Conservation (phyloP, 768 basidiomycete species). For the Naematelia encephala region DNA sequence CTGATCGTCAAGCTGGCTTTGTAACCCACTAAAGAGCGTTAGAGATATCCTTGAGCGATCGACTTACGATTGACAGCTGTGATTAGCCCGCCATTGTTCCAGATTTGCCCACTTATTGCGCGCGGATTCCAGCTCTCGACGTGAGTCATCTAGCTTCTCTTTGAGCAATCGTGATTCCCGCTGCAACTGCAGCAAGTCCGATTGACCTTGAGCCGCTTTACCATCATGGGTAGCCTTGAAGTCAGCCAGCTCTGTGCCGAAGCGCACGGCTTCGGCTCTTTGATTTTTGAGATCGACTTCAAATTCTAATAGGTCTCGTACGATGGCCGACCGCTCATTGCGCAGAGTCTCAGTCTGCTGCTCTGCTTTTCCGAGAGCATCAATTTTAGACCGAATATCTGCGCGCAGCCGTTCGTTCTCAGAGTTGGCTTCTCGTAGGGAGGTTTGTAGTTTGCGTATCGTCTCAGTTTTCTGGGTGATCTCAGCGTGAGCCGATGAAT, state of each 20-base stretch:
- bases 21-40: conserved; percentile 3
- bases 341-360: conserved; percentile 7
- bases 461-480: conserved; percentile 9
- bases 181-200: conserved; percentile 3
- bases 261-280: conserved; percentile 43
- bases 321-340: conserved; percentile 18
- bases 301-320: conserved; percentile 27
- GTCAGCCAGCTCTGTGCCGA: conserved; percentile 18
- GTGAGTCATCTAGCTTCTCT: conserved; percentile 13
- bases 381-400: not conserved
- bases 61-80: conserved; percentile 57
- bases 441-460: conserved; percentile 6
- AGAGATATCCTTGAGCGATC: not conserved
- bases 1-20: conserved; percentile 17
- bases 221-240: conserved; percentile 26
- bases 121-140: conserved; percentile 18
- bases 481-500: conserved; percentile 11
- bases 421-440: conserved; percentile 9
- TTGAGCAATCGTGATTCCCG: conserved; percentile 7
- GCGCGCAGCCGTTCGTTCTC: conserved; percentile 5
- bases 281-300: conserved; percentile 32
- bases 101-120: conserved; percentile 19
- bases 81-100: conserved; percentile 53
- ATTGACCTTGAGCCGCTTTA: not conserved
- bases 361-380: conserved; percentile 11